Conservation (phyloP, 306 rosid species). For the Crataegus laevigata region DNA sequence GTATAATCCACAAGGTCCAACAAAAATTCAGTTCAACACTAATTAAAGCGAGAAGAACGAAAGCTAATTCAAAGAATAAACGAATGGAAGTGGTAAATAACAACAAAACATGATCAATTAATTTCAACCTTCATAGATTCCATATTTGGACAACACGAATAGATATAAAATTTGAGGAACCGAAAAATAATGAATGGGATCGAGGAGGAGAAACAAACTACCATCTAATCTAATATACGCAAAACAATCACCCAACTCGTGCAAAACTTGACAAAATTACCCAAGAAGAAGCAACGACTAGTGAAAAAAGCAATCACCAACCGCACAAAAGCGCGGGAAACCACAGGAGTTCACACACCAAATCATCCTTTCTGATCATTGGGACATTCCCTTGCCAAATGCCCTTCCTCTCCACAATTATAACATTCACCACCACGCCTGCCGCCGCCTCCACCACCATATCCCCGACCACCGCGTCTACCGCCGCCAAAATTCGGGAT, state of each 20-base stretch:
- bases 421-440: constrained; percentile 38
- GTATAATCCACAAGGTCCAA: no score
- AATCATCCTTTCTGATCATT: constrained; percentile 31
- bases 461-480: constrained; percentile 5
- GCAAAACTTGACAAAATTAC: constrained; percentile 13
- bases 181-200: neutral
- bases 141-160: neutral
- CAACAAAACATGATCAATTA: neutral
- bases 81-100: neutral
- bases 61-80: neutral
- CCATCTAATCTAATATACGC: neutral
- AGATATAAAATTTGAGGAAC: neutral
- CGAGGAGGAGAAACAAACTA: neutral
- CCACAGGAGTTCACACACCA: neutral
- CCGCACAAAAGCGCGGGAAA: constrained; percentile 9
- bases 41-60: neutral
- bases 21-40: neutral
- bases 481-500: constrained; percentile 8
- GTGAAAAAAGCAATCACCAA: constrained; percentile 11
- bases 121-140: neutral
- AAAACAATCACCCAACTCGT: constrained; percentile 11
- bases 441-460: constrained; percentile 1
- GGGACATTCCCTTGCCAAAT: constrained; percentile 70
- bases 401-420: constrained; percentile 77
- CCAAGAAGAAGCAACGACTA: constrained; percentile 10